phyloP scores from a whole-genome alignment of 768 basidiomycete species.

The Mycena polygramma region DNA sequence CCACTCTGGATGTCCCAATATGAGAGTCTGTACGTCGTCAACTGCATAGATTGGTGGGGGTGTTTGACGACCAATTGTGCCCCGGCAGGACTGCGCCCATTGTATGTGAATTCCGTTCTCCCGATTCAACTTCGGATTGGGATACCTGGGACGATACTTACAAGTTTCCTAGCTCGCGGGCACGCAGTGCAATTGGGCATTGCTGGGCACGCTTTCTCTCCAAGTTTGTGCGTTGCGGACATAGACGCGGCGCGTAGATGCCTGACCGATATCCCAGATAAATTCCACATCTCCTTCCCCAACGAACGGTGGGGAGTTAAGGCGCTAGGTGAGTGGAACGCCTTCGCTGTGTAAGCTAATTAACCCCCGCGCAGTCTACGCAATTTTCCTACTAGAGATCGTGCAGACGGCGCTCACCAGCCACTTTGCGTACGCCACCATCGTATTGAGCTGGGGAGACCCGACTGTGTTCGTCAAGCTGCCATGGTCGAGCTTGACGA shows the following conservation, averaged over 20 bases:
- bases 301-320: neutral
- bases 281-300: neutral
- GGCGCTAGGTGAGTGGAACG: neutral
- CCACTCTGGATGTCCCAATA: too few species aligned
- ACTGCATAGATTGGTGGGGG: too few species aligned
- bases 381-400: slow-evolving; percentile 36
- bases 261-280: neutral
- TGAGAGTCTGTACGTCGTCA: too few species aligned
- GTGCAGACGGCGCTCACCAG: slow-evolving; percentile 40
- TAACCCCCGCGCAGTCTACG: slow-evolving; percentile 15
- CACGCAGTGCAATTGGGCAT: slow-evolving; percentile 14
- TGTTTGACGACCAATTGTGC: too few species aligned
- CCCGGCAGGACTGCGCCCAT: too few species aligned
- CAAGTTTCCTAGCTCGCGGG: neutral
- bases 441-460: slow-evolving; percentile 39
- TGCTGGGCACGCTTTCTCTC: slow-evolving; percentile 16
- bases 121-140: too few species aligned
- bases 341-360: neutral
- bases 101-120: too few species aligned
- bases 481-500: slow-evolving; percentile 38
- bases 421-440: slow-evolving; percentile 37
- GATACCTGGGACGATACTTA: too few species aligned
- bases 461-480: slow-evolving; percentile 27
- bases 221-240: slow-evolving; percentile 14
- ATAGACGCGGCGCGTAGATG: too few species aligned